A percentile compares a stretch with the other conserved stretches of the same genome.
Evolutionary conservation across 2,329 filamentous ascomycete species (phyloP).

Genomic region (Paraconiothyrium sp.): DNA sequence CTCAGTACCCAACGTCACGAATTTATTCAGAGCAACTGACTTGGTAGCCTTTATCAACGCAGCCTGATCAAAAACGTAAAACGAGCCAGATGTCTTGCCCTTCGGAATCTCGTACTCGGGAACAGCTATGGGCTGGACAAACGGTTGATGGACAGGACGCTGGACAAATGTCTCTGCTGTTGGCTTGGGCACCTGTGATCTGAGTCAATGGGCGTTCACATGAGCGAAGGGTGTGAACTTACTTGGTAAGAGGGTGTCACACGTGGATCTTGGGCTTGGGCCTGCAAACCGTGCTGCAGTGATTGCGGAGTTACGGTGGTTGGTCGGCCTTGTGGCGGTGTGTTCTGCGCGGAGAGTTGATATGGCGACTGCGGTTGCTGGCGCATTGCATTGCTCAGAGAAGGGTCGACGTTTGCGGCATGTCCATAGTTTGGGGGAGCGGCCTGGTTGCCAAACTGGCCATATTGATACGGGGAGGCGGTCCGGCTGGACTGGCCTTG

Average conservation of each 20-base stretch:
- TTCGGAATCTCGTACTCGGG: constrained; percentile 47
- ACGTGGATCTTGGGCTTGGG: constrained; percentile 32
- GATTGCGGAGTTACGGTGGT: constrained; percentile 43
- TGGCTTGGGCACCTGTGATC: constrained; percentile 35
- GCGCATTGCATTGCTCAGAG: constrained; percentile 33
- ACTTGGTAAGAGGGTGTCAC: constrained; percentile 42
- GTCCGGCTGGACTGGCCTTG: constrained; percentile 37
- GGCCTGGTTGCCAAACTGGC: constrained; percentile 39
- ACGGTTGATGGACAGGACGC: constrained; percentile 26
- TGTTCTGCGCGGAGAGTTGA: constrained; percentile 34
- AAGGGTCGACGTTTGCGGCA: constrained; percentile 39
- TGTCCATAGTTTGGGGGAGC: constrained; percentile 36
- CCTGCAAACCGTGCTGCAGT: constrained; percentile 35
- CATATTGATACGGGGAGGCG: constrained; percentile 45
- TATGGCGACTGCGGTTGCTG: constrained; percentile 47
- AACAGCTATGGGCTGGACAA: constrained; percentile 36
- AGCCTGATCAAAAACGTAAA: constrained; percentile 54
- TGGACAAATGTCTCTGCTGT: constrained; percentile 39
- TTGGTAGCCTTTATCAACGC: constrained; percentile 55
- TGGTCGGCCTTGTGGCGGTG: constrained; percentile 35
- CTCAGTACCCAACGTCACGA: constrained; percentile 55
- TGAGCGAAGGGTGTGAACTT: constrained; percentile 20
- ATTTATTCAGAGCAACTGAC: constrained; percentile 55
- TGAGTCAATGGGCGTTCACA: constrained; percentile 23
- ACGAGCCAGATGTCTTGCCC: constrained; percentile 50